These are phyloP conservation scores for Pontederia crassipes DNA, from an alignment of 176 grass and related monocot species.

Conservation along the genomic window DNA sequence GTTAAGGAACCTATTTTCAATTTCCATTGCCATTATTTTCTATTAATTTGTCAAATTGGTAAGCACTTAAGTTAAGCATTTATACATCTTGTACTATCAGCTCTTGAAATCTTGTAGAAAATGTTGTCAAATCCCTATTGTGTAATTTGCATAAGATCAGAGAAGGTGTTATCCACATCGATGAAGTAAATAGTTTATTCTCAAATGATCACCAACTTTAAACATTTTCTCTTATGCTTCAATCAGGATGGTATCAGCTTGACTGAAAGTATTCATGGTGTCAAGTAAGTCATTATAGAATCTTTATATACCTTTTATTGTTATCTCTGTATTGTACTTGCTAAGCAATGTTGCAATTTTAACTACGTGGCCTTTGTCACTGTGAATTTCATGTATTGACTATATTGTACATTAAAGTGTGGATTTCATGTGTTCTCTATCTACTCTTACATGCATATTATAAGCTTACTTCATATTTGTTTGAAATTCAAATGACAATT, in stretches of 20 bases:
- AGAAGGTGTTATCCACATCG: background rate
- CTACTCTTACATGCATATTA: too few relatives aligned
- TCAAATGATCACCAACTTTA: background rate
- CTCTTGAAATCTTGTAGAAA: too few relatives aligned
- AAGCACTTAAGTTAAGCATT: too few relatives aligned
- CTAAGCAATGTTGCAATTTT: background rate
- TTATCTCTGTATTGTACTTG: background rate
- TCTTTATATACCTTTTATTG: constrained; percentile 10
- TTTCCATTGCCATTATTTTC: too few relatives aligned
- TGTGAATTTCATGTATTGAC: background rate
- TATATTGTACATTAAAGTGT: too few relatives aligned
- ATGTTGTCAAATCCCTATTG: too few relatives aligned
- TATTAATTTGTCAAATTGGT: too few relatives aligned
- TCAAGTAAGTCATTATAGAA: constrained; percentile 51
- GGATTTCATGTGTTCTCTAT: background rate
- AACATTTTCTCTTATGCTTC: constrained; percentile 28
- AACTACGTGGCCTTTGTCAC: too few relatives aligned
- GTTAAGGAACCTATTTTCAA: too few relatives aligned
- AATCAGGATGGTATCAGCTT: constrained; percentile 96
- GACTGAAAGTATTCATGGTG: constrained; percentile 69
- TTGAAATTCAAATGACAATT: constrained; percentile 23
- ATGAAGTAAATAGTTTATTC: constrained; percentile 15
- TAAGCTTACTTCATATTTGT: background rate
- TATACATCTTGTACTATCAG: too few relatives aligned
- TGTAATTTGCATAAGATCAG: too few relatives aligned